Evolutionary conservation across 2,329 filamentous ascomycete species (phyloP).

Genomic region (Claviceps sp.): DNA sequence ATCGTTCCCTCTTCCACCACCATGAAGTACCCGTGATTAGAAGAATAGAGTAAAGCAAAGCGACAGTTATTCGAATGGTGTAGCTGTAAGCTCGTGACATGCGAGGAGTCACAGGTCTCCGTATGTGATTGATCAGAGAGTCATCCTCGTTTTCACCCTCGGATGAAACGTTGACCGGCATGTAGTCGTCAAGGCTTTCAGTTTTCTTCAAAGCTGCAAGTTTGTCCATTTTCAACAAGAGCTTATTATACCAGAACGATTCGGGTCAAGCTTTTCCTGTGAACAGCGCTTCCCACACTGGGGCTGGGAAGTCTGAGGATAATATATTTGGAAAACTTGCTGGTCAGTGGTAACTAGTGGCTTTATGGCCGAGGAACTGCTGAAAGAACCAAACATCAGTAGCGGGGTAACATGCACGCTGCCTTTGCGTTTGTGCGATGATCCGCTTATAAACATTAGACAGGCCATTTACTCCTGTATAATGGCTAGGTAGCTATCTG

Average conservation of each 20-base stretch:
- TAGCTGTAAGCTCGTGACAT: background rate
- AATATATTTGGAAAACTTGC: too few relatives aligned
- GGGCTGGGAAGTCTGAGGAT: too few relatives aligned
- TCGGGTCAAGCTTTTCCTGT: background rate
- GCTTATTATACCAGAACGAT: too few relatives aligned
- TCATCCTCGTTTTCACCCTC: background rate
- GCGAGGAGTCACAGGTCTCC: background rate
- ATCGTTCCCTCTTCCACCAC: background rate
- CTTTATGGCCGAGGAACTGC: too few relatives aligned
- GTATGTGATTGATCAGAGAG: background rate
- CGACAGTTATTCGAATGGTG: background rate
- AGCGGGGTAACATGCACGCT: too few relatives aligned
- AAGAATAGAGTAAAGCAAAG: background rate
- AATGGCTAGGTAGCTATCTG: too few relatives aligned
- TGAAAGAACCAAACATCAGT: too few relatives aligned
- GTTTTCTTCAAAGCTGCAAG: background rate
- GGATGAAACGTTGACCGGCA: background rate
- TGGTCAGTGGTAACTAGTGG: too few relatives aligned
- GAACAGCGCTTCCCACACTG: background rate
- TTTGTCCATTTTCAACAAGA: background rate
- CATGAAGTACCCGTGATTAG: background rate
- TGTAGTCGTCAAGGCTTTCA: background rate
- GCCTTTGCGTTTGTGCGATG: too few relatives aligned
- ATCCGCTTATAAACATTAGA: too few relatives aligned
- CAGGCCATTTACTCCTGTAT: too few relatives aligned